A percentile compares a stretch with the other conserved stretches of the same genome.
phyloP scores from a whole-genome alignment of 1,139 yeast genomes.

The Entelexis sorbosivorans region DNA sequence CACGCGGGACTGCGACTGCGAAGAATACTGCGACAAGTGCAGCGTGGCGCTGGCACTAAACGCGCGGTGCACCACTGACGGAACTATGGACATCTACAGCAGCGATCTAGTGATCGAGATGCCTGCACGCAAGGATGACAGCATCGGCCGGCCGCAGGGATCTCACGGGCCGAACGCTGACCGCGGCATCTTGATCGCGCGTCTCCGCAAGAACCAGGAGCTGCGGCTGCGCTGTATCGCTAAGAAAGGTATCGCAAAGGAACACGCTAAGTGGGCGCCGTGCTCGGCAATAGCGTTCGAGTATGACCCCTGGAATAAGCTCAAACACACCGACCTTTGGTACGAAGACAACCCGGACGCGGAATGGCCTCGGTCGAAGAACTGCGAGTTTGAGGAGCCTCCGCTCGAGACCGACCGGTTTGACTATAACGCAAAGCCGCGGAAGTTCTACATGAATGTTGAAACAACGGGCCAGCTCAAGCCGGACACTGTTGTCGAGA shows the following conservation, averaged over 20 bases:
- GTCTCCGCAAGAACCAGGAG: constrained; percentile 87
- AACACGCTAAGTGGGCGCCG: constrained; percentile 98
- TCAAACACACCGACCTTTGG: constrained; percentile 94
- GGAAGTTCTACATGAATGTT: constrained; percentile 71
- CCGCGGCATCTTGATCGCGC: constrained; percentile 81
- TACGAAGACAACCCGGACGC: constrained; percentile 76
- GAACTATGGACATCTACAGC: constrained; percentile 82
- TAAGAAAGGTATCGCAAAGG: constrained; percentile 95
- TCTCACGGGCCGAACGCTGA: constrained; percentile 32
- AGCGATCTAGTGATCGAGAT: constrained; percentile 57
- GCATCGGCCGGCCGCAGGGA: constrained; percentile 51
- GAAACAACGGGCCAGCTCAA: constrained; percentile 86
- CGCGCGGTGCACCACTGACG: constrained; percentile 80
- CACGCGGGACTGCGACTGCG: constrained; percentile 94
- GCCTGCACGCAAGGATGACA: constrained; percentile 30
- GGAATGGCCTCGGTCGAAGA: constrained; percentile 88
- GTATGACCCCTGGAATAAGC: constrained; percentile 98
- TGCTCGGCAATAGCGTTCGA: constrained; percentile 96
- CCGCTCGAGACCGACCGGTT: constrained; percentile 81
- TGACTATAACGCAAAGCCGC: constrained; percentile 75
- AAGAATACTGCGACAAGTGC: constrained; percentile 91
- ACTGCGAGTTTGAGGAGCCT: constrained; percentile 93
- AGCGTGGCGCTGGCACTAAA: constrained; percentile 76
- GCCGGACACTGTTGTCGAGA: constrained; percentile 77
- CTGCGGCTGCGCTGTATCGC: constrained; percentile 83